Base-by-base conservation (phyloP, 2,329 filamentous ascomycete genomes). In the Didymella exigua region DNA sequence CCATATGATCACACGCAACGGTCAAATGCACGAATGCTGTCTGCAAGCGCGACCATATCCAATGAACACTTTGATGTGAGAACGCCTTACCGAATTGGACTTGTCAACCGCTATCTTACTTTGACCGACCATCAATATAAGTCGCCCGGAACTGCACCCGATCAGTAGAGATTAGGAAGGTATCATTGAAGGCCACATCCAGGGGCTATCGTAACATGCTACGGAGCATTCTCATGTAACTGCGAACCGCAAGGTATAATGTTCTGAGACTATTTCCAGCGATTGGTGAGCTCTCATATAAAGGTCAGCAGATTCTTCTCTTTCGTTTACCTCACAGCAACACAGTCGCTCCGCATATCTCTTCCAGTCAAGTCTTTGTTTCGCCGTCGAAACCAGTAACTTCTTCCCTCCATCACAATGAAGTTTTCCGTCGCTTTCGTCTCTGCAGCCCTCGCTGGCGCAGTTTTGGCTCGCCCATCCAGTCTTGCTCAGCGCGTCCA, bases 401-500 rank as follows among this genome's bases (percentile, higher is more conserved):
- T 27, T n/a, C 4, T 33, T 16, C 5, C 4, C 13, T 31, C 31
- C n/a, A 2, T 21, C 48, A 58, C 11, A 16, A 64, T 64, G 59
- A 64, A 61, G 55, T 58, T 64, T 33, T 50, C 53, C 18, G 31
- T 55, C 31, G 49, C 54, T 21, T 30, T 60, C 44, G 5, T 63
- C 40, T 36, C 46, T 24, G 45, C 57, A 19, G 58, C 56, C 45
- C 26, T 63, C 29, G 43, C 55, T 6, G 55, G 59, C 48, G 51
- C 54, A 8, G 56, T 37, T 18, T n/a, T 58, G 49, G 59, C 56
- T 42, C 56, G 50, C n/a, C 59, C 61, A 13, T 60, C 59, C 4
- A 54, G 44, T 8, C 61, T 62, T 18, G 59, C 59, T 10, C 54
- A 54, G 21, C 61, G 61, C 8, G 49, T 64, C 13, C 38, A 60